Percentiles rank a stretch among this genome's conserved stretches.
phyloP scores from a whole-genome alignment of 768 basidiomycete species.

The Rhizopogon vinicolor region DNA sequence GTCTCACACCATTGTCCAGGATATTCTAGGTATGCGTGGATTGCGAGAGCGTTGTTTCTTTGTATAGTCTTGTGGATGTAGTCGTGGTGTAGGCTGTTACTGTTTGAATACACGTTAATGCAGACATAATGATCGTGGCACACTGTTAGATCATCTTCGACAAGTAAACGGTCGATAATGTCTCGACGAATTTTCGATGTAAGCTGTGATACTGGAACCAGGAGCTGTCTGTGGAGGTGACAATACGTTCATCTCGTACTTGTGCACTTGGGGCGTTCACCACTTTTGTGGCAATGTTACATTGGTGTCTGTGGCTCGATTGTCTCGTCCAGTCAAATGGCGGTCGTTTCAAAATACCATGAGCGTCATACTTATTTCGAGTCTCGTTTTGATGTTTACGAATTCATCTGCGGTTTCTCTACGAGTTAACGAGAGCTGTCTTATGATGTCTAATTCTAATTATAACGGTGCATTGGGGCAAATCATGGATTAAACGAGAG shows the following conservation, averaged over 20 bases:
- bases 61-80: conserved; percentile 36
- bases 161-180: neutral
- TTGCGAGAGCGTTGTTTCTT: conserved; percentile 81
- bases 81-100: neutral
- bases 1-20: conserved; percentile 35
- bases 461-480: neutral
- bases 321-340: neutral
- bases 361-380: conserved; percentile 40
- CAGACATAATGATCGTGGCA: neutral
- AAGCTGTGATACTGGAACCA: neutral
- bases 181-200: neutral
- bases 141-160: neutral
- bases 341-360: neutral
- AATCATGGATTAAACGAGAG: conserved; percentile 14
- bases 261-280: neutral
- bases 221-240: neutral
- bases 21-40: conserved; percentile 73
- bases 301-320: neutral
- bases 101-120: neutral
- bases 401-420: conserved; percentile 50
- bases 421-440: conserved; percentile 38
- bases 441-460: conserved; percentile 51
- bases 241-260: neutral
- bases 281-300: too few species aligned
- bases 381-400: conserved; percentile 45